phyloP scores from a whole-genome alignment of 192 early-diverging fungal species.

The Gigaspora rosea region DNA sequence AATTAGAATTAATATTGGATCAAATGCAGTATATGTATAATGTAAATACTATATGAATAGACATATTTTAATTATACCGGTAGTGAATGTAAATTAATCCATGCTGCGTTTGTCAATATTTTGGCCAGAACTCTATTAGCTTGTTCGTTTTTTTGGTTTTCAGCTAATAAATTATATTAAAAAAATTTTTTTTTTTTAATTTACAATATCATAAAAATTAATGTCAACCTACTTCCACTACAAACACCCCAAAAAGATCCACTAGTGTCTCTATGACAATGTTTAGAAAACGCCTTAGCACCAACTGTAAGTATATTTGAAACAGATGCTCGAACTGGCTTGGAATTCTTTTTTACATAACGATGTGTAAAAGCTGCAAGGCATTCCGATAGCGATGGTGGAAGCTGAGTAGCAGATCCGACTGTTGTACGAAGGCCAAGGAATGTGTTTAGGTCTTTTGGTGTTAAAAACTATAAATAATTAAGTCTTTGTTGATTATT shows the following conservation, averaged over 20 bases:
- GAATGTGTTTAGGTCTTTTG: conserved; percentile 29
- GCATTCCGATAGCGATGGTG: conserved; percentile 32
- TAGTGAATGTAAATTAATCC: conserved; percentile 38
- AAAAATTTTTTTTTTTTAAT: too few species aligned
- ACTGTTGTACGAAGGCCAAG: conserved; percentile 27
- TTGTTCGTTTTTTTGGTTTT: conserved; percentile 36
- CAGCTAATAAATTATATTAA: conserved; percentile 2
- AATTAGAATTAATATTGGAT: neutral
- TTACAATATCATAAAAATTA: too few species aligned
- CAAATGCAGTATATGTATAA: too few species aligned
- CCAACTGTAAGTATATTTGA: conserved; percentile 35
- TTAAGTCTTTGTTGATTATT: neutral
- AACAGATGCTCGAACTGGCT: neutral
- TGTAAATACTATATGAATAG: neutral
- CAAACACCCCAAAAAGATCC: conserved; percentile 34
- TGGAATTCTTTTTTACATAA: conserved; percentile 24
- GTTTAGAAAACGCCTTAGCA: conserved; percentile 37
- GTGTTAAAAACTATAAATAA: conserved; percentile 22
- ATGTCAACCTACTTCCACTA: conserved; percentile 34
- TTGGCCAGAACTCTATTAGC: conserved; percentile 30
- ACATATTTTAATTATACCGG: conserved; percentile 16
- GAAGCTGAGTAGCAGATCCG: conserved; percentile 20
- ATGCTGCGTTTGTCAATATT: conserved; percentile 31
- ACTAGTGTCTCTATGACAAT: conserved; percentile 34
- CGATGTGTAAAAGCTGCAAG: conserved; percentile 21